Evolutionary conservation across 2,329 filamentous ascomycete genomes (phyloP).

Genomic region (Colletotrichum theobromicola): DNA sequence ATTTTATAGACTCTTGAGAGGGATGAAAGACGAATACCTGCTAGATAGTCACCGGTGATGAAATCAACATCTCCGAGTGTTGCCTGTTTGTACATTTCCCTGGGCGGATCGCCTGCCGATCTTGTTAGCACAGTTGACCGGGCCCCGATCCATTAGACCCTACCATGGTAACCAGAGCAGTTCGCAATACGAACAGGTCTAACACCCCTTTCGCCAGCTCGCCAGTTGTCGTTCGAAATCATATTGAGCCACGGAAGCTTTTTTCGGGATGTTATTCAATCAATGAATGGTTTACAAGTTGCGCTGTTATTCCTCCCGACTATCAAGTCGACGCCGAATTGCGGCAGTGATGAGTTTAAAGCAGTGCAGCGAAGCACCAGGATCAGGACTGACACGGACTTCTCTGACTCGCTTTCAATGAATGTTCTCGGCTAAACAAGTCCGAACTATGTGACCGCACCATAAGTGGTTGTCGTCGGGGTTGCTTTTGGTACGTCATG

Average conservation of each 20-base stretch:
- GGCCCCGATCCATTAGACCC: not conserved
- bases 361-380: not conserved
- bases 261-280: not conserved
- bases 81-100: not conserved
- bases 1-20: not conserved
- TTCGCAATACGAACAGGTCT: not conserved
- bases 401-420: not conserved
- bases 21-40: not conserved
- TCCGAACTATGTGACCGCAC: not conserved
- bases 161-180: not conserved
- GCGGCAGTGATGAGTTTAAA: not conserved
- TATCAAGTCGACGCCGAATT: not conserved
- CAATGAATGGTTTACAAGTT: accelerated
- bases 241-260: accelerated
- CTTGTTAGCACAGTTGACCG: not conserved
- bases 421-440: not conserved
- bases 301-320: not conserved
- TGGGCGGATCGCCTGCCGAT: not conserved
- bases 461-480: not conserved
- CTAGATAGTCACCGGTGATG: not conserved
- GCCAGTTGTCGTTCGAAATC: not conserved
- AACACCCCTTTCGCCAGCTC: accelerated
- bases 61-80: not conserved
- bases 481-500: not conserved
- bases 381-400: not conserved